Evolutionary conservation across 116 monocot species (phyloP).

Genomic region (Trichopus zeylanicus): DNA sequence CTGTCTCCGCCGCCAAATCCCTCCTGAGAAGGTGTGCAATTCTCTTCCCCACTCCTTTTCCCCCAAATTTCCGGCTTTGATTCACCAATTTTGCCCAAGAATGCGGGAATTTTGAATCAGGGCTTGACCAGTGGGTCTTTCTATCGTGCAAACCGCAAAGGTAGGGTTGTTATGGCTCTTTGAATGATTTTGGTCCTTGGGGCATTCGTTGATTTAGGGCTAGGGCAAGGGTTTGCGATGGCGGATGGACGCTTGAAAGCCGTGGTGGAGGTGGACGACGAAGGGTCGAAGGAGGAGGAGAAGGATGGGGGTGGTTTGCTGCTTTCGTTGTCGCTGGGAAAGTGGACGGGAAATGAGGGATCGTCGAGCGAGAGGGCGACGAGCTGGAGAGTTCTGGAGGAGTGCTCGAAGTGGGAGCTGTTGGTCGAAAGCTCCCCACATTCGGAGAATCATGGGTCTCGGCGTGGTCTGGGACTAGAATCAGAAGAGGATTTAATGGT

Average conservation of each 20-base stretch:
- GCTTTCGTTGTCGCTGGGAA: neutral
- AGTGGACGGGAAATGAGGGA: neutral
- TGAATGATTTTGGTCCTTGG: neutral
- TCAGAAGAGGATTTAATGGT: neutral
- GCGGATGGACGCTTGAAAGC: conserved; percentile 1
- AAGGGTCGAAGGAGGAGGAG: neutral
- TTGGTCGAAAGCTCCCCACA: neutral
- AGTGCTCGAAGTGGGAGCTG: neutral
- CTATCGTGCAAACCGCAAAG: neutral
- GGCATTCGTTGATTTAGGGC: neutral
- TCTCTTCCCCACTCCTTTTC: neutral
- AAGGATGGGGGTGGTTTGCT: neutral
- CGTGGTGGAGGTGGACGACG: neutral
- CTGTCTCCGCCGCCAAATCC: neutral
- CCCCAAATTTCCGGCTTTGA: neutral
- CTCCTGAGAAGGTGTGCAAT: neutral
- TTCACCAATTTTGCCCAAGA: neutral
- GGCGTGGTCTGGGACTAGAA: neutral
- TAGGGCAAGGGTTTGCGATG: neutral
- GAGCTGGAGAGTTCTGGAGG: neutral
- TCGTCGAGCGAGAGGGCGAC: neutral
- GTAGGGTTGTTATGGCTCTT: neutral
- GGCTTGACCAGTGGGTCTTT: neutral
- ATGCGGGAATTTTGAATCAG: neutral
- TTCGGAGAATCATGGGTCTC: neutral